Base-by-base conservation (phyloP, 2,329 filamentous ascomycete species). In the Fusarium clavum region DNA sequence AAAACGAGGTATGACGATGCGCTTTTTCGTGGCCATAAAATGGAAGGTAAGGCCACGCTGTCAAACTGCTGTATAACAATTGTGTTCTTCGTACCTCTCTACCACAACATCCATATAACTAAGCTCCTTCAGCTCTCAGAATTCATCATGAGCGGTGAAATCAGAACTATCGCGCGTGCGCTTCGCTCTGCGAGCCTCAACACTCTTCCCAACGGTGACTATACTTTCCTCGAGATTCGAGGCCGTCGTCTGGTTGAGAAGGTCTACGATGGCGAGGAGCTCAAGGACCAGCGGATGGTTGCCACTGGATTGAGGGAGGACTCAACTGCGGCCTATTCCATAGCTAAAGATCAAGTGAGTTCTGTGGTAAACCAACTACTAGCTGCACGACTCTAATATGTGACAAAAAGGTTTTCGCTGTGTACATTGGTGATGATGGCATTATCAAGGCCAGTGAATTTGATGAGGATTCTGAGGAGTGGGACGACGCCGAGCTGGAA, bases 41-140 rank as follows among this genome's bases (percentile, higher is more conserved):
- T 16, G 1, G 8, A 9, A 11, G 16, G 16, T 1, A 16, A n/a
- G 32, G 16, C 40, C 24, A 1, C 3, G 1, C 7, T 2, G 8
- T 13, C 16, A 0, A 6, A 0, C 7, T 47, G 24, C 8, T 7
- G 5, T n/a, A 6, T 10, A n/a, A 4, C 18, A 47, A 30, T 8
- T 20, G 4, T 1, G 5, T 20, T 16, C 18, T 6, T 29, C 25
- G 10, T 25, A 11, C 8, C 8, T 6, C 5, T 5, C 6, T 10
- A 13, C 4, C 11, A 13, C 14, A 32, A 32, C 7, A 32, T 13
- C 6, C 29, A 16, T 2, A 25, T 6, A 13, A 32, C 4, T 12
- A 5, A 10, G 0, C 8, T 0, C 10, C 4, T 25, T 32, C 9
- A 5, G 12, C 4, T 27, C 2, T 11, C 12, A 6, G 1, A 16